Evolutionary conservation across 2,329 filamentous ascomycete genomes (phyloP).

Genomic region (Fusarium oligoseptatum): DNA sequence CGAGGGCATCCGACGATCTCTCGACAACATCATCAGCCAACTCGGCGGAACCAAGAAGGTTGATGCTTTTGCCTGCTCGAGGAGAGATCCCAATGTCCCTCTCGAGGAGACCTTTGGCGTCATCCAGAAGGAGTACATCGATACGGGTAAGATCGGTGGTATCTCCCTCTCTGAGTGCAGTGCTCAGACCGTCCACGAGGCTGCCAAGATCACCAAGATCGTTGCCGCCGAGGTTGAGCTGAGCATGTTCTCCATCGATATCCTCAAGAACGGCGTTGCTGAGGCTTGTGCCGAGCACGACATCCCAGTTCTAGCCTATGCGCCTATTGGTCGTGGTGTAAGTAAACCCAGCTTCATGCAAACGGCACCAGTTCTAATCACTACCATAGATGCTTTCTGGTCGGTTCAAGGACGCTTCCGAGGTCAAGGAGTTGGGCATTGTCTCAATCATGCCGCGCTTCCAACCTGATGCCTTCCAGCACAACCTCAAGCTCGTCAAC

Average conservation of each 20-base stretch:
- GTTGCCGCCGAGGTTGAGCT: slow-evolving; percentile 67
- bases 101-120: slow-evolving; percentile 59
- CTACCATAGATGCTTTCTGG: slow-evolving; percentile 48
- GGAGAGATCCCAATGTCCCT: slow-evolving; percentile 65
- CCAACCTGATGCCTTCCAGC: slow-evolving; percentile 70
- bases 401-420: slow-evolving; percentile 40
- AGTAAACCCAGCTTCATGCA: slow-evolving; percentile 30
- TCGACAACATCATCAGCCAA: slow-evolving; percentile 67
- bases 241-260: slow-evolving; percentile 63
- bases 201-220: slow-evolving; percentile 59
- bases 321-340: slow-evolving; percentile 73
- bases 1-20: slow-evolving; percentile 66
- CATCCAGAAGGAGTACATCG: slow-evolving; percentile 62
- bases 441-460: slow-evolving; percentile 67
- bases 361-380: slow-evolving; percentile 20
- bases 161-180: slow-evolving; percentile 66
- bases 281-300: slow-evolving; percentile 70
- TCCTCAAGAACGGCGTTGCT: slow-evolving; percentile 64
- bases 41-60: slow-evolving; percentile 70
- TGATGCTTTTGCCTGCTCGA: slow-evolving; percentile 71
- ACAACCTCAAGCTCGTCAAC: slow-evolving; percentile 73
- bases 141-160: slow-evolving; percentile 64
- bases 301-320: slow-evolving; percentile 80
- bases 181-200: slow-evolving; percentile 63
- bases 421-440: slow-evolving; percentile 41